phyloP scores from a whole-genome alignment of 2,329 filamentous ascomycete species.

The Trichoderma brevicompactum region DNA sequence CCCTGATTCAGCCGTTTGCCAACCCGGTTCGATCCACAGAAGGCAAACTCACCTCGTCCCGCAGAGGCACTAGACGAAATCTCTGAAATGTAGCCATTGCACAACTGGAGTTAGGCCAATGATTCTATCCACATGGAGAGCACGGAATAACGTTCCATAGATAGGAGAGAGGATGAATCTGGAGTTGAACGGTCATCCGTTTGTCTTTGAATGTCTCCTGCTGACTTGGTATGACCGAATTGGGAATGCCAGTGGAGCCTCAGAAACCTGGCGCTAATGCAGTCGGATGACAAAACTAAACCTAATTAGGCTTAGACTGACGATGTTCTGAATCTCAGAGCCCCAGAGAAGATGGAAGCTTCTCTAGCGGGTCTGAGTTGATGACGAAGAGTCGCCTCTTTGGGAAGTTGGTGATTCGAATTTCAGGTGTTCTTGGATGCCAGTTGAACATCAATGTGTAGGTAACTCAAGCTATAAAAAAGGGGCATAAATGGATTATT shows the following conservation, averaged over 20 bases:
- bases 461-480: too few species aligned
- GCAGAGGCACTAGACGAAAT: slow-evolving; percentile 33
- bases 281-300: slow-evolving; percentile 13
- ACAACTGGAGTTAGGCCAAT: not conserved
- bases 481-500: not conserved
- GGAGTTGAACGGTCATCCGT: slow-evolving; percentile 15
- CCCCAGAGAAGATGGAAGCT: not conserved
- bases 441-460: too few species aligned
- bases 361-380: not conserved
- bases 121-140: not conserved
- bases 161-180: slow-evolving; percentile 4
- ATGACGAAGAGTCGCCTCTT: not conserved
- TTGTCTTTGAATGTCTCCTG: slow-evolving; percentile 8
- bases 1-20: not conserved
- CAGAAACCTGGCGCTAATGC: slow-evolving; percentile 11
- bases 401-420: too few species aligned
- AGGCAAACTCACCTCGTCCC: slow-evolving; percentile 30
- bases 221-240: slow-evolving; percentile 20
- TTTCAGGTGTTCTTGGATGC: too few species aligned
- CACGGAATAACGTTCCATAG: not conserved
- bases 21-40: not conserved
- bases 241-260: slow-evolving; percentile 13
- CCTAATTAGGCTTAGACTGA: not conserved
- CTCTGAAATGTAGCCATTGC: slow-evolving; percentile 32
- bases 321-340: not conserved